Evolutionary conservation across 106 monocot species (phyloP), one percentile per base, ranked within the genome.

Genomic region (Platanthera zijinensis): DNA sequence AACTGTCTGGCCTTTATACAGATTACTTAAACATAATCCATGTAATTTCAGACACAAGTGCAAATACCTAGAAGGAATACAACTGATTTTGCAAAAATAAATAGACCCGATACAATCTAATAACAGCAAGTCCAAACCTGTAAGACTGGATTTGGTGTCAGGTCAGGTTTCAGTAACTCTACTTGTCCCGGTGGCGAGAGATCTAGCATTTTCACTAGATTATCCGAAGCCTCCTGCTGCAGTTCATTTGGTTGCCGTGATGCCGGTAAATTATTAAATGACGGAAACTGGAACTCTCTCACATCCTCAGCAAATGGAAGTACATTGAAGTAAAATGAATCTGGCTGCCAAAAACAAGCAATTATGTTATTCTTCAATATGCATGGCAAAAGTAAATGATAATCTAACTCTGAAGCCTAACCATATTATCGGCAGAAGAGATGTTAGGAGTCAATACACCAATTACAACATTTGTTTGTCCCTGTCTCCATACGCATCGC

Each of bases 281-380:
- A 99, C 63, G 90, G 92, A 81, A 99, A 99, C 71, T 94, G 91
- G 76, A 92, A 99, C 77, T 99, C 99, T 45, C 99, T 72, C 54
- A 99, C 77, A 81, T 99, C 99, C 85, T 99, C 99, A 57, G 92
- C 94, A 80, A 99, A 99, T 63, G 99, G 99, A 84, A 99, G 99
- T 57, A 88, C 79, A 64, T 99, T 99, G 67, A 94, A 94, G 82
- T 86, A 99, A 81, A 99, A 99, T 21, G 99, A 99, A 88, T 99
- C 99, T 69, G 88, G 79, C 99, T 99, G 92, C 50, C 69, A 61
- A 69, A 81, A 59, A 71, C n/a, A 75, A 69, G 28, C 25, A 56
- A 75, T 13, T 45, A 51, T 50, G 39, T 52, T 5, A 69, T 54
- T 46, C 53, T 47, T 57, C 46, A 61, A 32, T 46, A 15, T 48